A percentile compares a stretch with the other conserved stretches of the same genome.
Conservation (phyloP, 2,329 filamentous ascomycete species). For the Cladosporium cucumerinum region DNA sequence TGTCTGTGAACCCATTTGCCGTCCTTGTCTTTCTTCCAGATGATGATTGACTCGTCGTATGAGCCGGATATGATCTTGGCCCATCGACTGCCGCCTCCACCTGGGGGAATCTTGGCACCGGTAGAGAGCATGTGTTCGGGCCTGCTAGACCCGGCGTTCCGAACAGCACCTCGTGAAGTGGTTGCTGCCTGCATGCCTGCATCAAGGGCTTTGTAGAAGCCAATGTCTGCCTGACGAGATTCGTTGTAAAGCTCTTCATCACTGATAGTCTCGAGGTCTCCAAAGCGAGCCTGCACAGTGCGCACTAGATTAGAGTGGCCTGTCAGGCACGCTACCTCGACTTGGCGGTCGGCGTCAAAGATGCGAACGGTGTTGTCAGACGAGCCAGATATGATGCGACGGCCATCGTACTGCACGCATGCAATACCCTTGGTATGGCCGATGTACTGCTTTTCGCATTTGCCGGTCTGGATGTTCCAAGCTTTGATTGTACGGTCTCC, state of each 20-base stretch:
- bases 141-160: conserved; percentile 69
- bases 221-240: conserved; percentile 68
- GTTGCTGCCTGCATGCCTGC: conserved; percentile 41
- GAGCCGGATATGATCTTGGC: conserved; percentile 95
- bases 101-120: conserved; percentile 83
- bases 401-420: conserved; percentile 93
- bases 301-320: conserved; percentile 83
- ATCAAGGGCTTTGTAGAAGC: conserved; percentile 62
- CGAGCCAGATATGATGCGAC: conserved; percentile 90
- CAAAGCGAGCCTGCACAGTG: conserved; percentile 92
- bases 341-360: conserved; percentile 79
- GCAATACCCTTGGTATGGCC: conserved; percentile 95
- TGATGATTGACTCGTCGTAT: conserved; percentile 92
- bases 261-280: conserved; percentile 73
- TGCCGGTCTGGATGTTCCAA: conserved; percentile 82
- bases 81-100: conserved; percentile 83
- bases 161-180: conserved; percentile 35
- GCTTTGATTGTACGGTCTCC: conserved; percentile 92
- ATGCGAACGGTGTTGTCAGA: conserved; percentile 96
- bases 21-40: conserved; percentile 80
- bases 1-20: conserved; percentile 81
- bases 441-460: conserved; percentile 71
- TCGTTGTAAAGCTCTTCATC: conserved; percentile 69
- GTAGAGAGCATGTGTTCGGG: conserved; percentile 75
- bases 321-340: conserved; percentile 83